These are phyloP conservation scores for Suhomyces bolitotheri DNA, from an alignment of 1,139 yeast genomes.

Conservation along the genomic window DNA sequence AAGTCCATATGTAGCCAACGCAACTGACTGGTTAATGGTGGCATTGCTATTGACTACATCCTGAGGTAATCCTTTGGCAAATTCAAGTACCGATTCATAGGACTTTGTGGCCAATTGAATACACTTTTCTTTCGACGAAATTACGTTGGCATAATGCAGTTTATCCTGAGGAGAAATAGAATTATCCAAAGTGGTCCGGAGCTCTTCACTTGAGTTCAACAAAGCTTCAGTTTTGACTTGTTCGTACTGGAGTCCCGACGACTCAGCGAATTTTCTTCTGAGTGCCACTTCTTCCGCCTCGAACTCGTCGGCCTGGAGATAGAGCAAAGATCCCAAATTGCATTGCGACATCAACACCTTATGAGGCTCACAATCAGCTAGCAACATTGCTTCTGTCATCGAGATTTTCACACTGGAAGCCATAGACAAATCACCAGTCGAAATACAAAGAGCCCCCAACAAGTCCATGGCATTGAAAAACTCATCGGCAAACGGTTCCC, in stretches of 20 bases:
- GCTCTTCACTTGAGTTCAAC: conserved; percentile 8
- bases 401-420: conserved; percentile 66
- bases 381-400: conserved; percentile 71
- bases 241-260: conserved; percentile 27
- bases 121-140: conserved; percentile 39
- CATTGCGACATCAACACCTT: conserved; percentile 67
- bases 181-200: conserved; percentile 12
- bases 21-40: conserved; percentile 57
- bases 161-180: conserved; percentile 16
- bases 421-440: conserved; percentile 63
- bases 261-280: conserved; percentile 26
- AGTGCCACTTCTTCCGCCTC: conserved; percentile 50
- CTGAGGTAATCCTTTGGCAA: conserved; percentile 51
- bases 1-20: conserved; percentile 79
- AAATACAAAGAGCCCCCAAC: conserved; percentile 63
- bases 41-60: conserved; percentile 22
- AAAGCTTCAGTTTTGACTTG: conserved; percentile 19
- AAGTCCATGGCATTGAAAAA: conserved; percentile 73
- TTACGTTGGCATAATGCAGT: conserved; percentile 21
- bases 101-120: conserved; percentile 45
- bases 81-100: conserved; percentile 56
- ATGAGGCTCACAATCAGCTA: conserved; percentile 67
- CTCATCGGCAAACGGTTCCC: conserved; percentile 77
- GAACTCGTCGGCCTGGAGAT: conserved; percentile 67
- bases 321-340: conserved; percentile 70